These are phyloP conservation scores for Ganoderma leucocontextum DNA, from an alignment of 1,284 basidiomycete genomes.

Conservation along the genomic window DNA sequence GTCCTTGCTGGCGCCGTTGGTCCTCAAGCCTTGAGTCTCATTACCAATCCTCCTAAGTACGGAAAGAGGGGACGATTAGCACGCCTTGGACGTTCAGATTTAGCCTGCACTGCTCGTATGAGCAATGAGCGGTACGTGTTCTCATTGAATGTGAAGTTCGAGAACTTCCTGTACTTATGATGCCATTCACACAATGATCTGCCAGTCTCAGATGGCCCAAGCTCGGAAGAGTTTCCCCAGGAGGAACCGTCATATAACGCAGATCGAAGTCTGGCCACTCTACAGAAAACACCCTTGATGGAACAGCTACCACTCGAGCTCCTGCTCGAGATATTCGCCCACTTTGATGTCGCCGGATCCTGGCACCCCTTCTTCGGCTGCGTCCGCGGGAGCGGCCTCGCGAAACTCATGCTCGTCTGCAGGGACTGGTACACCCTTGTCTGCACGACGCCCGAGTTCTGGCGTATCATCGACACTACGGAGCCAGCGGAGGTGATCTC, in stretches of 20 bases:
- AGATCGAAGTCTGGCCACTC: neutral
- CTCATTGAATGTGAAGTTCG: too few species aligned
- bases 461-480: conserved; percentile 15
- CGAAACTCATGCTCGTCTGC: conserved; percentile 17
- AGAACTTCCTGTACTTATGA: neutral
- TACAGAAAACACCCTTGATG: neutral
- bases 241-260: neutral
- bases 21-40: too few species aligned
- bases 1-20: too few species aligned
- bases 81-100: neutral
- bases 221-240: neutral
- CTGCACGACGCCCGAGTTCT: conserved; percentile 11
- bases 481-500: neutral
- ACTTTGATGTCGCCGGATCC: neutral
- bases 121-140: neutral
- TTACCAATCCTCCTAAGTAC: too few species aligned
- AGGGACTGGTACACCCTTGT: conserved; percentile 9
- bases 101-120: neutral
- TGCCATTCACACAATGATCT: neutral
- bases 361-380: neutral
- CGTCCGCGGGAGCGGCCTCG: neutral
- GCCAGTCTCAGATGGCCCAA: neutral
- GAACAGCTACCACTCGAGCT: conserved; percentile 7
- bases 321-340: conserved; percentile 2
- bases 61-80: too few species aligned